A percentile compares a stretch with the other conserved stretches of the same genome.
These are phyloP conservation scores for Jasminum sambac DNA, from an alignment of 257 asterid species.

Conservation along the genomic window DNA sequence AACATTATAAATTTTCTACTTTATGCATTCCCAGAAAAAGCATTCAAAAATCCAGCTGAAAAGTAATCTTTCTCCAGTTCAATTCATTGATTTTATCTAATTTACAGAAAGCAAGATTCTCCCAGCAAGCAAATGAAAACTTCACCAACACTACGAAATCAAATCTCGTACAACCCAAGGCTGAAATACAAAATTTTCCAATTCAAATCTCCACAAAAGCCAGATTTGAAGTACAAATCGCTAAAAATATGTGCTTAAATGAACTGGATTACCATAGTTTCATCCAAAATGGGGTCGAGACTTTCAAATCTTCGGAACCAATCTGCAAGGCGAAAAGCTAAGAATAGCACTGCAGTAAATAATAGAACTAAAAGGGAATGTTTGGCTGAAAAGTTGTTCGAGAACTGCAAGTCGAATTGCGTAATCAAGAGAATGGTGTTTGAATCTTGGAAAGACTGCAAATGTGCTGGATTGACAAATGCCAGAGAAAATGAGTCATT, in stretches of 20 bases:
- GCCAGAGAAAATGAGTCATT: neutral
- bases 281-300: slow-evolving; percentile 35
- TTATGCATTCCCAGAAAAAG: slow-evolving; percentile 27
- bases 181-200: slow-evolving; percentile 20
- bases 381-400: neutral
- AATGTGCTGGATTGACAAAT: neutral
- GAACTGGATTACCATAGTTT: slow-evolving; percentile 35
- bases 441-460: slow-evolving; percentile 33
- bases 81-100: neutral
- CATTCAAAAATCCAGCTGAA: slow-evolving; percentile 20
- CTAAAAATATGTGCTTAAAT: slow-evolving; percentile 11
- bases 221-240: slow-evolving; percentile 46
- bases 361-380: slow-evolving; percentile 10
- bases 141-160: slow-evolving; percentile 17
- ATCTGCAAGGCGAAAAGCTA: slow-evolving; percentile 17
- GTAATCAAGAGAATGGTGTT: slow-evolving; percentile 8
- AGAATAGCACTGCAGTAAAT: slow-evolving; percentile 17
- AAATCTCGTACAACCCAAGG: slow-evolving; percentile 18
- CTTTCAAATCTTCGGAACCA: slow-evolving; percentile 36
- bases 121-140: slow-evolving; percentile 4
- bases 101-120: neutral
- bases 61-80: neutral
- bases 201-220: slow-evolving; percentile 21
- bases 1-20: slow-evolving; percentile 22
- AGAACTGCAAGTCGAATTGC: slow-evolving; percentile 2